phyloP scores from a whole-genome alignment of 2,329 filamentous ascomycete genomes.

The Cylindrodendrum hubeiense region DNA sequence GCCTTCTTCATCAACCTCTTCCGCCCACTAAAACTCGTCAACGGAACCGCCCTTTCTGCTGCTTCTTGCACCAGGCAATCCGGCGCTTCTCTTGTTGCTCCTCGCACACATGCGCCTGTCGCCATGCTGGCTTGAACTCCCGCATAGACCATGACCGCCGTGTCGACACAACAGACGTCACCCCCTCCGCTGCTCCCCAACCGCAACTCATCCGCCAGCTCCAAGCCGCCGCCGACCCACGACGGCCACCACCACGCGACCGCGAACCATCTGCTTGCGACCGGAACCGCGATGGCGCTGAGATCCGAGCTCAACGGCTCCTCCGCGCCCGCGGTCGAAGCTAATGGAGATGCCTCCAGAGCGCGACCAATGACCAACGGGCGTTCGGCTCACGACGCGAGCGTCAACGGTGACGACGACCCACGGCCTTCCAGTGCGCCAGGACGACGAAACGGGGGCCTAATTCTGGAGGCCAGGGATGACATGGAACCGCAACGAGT shows the following conservation, averaged over 20 bases:
- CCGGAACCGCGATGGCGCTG: constrained; percentile 47
- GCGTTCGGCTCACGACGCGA: constrained; percentile 45
- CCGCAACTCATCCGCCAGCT: constrained; percentile 41
- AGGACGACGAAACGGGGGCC: constrained; percentile 53
- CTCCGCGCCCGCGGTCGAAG: constrained; percentile 42
- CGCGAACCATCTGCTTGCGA: constrained; percentile 33
- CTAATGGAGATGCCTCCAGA: constrained; percentile 47
- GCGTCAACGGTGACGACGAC: constrained; percentile 47
- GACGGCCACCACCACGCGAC: constrained; percentile 40
- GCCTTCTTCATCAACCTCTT: constrained; percentile 14
- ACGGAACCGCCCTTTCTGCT: not conserved
- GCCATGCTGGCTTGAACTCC: constrained; percentile 42
- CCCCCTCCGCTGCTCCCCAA: constrained; percentile 41
- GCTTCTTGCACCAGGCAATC: constrained; percentile 21
- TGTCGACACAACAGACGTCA: constrained; percentile 44
- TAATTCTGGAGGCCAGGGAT: constrained; percentile 43
- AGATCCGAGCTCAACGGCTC: constrained; percentile 50
- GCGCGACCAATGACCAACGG: constrained; percentile 45
- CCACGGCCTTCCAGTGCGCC: constrained; percentile 61
- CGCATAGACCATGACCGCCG: constrained; percentile 40
- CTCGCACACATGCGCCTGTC: constrained; percentile 29
- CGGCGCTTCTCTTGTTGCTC: constrained; percentile 16
- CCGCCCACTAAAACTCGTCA: constrained; percentile 8
- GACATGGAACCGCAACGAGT: constrained; percentile 52
- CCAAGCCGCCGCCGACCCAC: constrained; percentile 37